phyloP scores from a whole-genome alignment of 2,329 filamentous ascomycete species.

The Diplodia seriata region DNA sequence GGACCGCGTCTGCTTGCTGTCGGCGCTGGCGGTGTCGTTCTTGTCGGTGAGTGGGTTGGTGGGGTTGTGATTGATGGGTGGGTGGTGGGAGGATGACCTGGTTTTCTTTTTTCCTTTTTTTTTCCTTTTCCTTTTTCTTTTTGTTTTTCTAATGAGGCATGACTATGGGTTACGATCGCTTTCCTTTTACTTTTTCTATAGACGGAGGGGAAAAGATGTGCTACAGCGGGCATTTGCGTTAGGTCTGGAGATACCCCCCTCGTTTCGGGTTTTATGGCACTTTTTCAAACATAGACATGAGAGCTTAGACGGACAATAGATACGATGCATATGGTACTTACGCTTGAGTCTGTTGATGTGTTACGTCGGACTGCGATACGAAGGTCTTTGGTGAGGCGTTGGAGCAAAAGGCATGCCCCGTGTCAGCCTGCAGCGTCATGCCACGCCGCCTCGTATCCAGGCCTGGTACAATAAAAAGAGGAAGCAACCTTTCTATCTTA shows the following conservation, averaged over 20 bases:
- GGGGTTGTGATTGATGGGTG: background rate
- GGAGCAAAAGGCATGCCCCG: too few species aligned
- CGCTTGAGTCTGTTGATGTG: background rate
- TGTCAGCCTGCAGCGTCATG: too few species aligned
- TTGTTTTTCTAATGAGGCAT: background rate
- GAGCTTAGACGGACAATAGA: background rate
- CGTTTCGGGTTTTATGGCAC: background rate
- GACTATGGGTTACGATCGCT: background rate
- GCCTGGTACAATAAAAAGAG: too few species aligned
- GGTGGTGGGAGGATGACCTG: background rate
- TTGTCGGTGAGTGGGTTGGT: background rate
- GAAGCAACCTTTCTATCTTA: too few species aligned
- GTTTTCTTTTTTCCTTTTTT: background rate
- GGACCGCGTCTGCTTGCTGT: background rate
- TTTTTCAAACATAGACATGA: background rate
- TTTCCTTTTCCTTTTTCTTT: background rate
- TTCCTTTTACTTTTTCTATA: background rate
- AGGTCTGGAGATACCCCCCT: background rate
- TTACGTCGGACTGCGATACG: background rate
- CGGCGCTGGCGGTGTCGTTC: background rate
- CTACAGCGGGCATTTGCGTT: background rate
- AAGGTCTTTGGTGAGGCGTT: background rate
- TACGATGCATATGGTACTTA: background rate
- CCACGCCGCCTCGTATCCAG: too few species aligned
- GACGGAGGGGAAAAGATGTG: background rate